These are phyloP conservation scores for Dothidotthia symphoricarpi DNA, from an alignment of 2,329 filamentous ascomycete species.

Conservation along the genomic window DNA sequence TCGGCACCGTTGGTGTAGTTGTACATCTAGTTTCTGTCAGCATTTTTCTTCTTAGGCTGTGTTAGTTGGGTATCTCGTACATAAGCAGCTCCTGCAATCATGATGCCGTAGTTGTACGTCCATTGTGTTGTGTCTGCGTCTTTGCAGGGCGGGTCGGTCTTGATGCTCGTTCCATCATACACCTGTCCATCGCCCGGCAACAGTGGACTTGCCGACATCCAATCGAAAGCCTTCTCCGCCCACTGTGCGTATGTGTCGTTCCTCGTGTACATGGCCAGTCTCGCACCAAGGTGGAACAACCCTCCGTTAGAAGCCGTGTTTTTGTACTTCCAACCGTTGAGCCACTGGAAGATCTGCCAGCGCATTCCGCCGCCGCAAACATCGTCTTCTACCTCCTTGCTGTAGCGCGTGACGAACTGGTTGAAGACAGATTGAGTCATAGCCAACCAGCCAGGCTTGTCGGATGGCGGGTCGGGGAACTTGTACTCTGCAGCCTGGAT, in stretches of 20 bases:
- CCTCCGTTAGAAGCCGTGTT: conserved; percentile 42
- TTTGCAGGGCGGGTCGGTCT: conserved; percentile 21
- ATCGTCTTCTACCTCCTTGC: conserved; percentile 21
- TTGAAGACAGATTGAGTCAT: conserved; percentile 45
- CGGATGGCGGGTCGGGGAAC: conserved; percentile 44
- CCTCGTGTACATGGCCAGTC: conserved; percentile 39
- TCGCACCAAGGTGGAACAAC: conserved; percentile 40
- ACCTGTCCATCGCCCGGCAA: conserved; percentile 26
- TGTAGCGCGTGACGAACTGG: conserved; percentile 37
- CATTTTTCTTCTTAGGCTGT: neutral
- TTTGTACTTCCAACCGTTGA: conserved; percentile 40
- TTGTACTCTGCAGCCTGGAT: conserved; percentile 57
- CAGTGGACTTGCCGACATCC: conserved; percentile 31
- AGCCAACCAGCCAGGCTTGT: conserved; percentile 46
- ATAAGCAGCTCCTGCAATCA: conserved; percentile 37
- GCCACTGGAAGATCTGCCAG: conserved; percentile 40
- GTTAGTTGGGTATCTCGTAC: conserved; percentile 9
- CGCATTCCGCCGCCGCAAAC: conserved; percentile 38
- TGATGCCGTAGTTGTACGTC: conserved; percentile 42
- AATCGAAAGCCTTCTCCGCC: conserved; percentile 39
- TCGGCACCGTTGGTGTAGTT: conserved; percentile 41
- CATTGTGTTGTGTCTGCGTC: conserved; percentile 34
- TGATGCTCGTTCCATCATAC: conserved; percentile 29
- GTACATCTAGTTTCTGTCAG: conserved; percentile 36
- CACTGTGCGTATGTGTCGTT: conserved; percentile 40